These are phyloP conservation scores for Herpetomonas tarakana DNA, from an alignment of 208 protist genomes.

Conservation along the genomic window DNA sequence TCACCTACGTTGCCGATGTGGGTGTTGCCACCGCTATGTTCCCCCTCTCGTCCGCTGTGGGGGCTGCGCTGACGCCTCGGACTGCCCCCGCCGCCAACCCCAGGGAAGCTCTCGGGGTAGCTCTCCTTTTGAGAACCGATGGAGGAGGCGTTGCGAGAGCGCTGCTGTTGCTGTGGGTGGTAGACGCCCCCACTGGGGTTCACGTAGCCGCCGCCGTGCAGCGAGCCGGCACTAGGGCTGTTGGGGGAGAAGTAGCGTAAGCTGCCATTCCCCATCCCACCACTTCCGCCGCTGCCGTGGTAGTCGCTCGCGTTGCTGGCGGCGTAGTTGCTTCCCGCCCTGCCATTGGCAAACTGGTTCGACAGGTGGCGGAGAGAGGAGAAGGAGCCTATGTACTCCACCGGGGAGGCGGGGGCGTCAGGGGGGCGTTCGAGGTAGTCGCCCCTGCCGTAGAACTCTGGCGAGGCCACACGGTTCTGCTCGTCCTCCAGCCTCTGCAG, in stretches of 20 bases:
- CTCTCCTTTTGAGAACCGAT: not conserved
- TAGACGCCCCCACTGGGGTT: not conserved
- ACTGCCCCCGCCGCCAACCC: too few species aligned
- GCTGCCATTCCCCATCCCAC: too few species aligned
- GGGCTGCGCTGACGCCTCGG: too few species aligned
- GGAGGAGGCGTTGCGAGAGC: not conserved
- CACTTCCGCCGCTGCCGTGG: not conserved
- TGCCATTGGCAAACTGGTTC: not conserved
- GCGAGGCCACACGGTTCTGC: slow-evolving; percentile 25
- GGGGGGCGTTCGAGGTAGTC: slow-evolving; percentile 6
- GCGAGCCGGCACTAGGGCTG: not conserved
- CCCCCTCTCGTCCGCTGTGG: too few species aligned
- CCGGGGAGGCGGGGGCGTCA: not conserved
- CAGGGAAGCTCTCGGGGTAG: not conserved
- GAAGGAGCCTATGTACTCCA: not conserved
- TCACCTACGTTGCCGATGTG: too few species aligned
- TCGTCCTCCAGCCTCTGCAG: slow-evolving; percentile 11
- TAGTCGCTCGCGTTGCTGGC: slow-evolving; percentile 3
- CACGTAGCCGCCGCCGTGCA: not conserved
- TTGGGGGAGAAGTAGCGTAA: not conserved
- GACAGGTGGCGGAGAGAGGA: not conserved
- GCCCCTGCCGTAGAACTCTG: slow-evolving; percentile 19
- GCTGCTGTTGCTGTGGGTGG: not conserved
- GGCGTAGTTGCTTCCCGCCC: not conserved
- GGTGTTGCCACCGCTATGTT: too few species aligned